Conservation (phyloP, 129 eudicot genomes). For the Pittosporum tobira region DNA sequence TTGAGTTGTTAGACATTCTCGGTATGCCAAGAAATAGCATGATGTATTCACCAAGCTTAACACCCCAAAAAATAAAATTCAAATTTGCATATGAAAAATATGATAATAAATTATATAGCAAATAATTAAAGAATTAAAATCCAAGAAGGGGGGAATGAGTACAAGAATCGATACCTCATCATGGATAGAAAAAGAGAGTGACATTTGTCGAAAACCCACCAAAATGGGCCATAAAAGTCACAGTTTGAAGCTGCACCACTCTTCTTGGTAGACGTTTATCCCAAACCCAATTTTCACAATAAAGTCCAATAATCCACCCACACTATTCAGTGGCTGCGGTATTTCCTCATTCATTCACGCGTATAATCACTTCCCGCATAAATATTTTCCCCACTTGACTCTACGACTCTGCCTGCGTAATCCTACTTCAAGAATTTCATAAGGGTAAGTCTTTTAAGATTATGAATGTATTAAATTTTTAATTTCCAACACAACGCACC, state of each 20-base stretch:
- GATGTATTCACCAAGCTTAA: too few relatives aligned
- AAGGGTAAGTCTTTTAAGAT: constrained; percentile 10
- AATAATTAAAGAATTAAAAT: too few relatives aligned
- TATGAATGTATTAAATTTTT: constrained; percentile 2
- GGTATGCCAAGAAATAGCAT: too few relatives aligned
- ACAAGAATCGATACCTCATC: too few relatives aligned
- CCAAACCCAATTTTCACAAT: constrained; percentile 15
- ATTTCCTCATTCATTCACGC: constrained; percentile 29
- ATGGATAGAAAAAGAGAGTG: not conserved
- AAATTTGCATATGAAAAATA: too few relatives aligned
- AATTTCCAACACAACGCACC: constrained; percentile 6
- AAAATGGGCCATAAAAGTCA: constrained; percentile 21
- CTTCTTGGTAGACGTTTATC: constrained; percentile 34
- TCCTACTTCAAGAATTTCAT: constrained; percentile 15
- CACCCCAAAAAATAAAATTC: too few relatives aligned
- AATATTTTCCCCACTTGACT: constrained; percentile 13
- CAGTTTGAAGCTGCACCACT: constrained; percentile 59
- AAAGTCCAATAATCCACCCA: constrained; percentile 15
- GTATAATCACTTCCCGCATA: constrained; percentile 6
- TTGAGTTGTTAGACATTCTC: too few relatives aligned
- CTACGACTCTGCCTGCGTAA: constrained; percentile 4
- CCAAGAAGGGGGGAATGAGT: too few relatives aligned
- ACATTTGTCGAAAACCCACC: not conserved
- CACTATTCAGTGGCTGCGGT: constrained; percentile 57
- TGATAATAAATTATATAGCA: too few relatives aligned